phyloP scores from a whole-genome alignment of 2,329 filamentous ascomycete genomes.

The Diaporthe vaccinii region DNA sequence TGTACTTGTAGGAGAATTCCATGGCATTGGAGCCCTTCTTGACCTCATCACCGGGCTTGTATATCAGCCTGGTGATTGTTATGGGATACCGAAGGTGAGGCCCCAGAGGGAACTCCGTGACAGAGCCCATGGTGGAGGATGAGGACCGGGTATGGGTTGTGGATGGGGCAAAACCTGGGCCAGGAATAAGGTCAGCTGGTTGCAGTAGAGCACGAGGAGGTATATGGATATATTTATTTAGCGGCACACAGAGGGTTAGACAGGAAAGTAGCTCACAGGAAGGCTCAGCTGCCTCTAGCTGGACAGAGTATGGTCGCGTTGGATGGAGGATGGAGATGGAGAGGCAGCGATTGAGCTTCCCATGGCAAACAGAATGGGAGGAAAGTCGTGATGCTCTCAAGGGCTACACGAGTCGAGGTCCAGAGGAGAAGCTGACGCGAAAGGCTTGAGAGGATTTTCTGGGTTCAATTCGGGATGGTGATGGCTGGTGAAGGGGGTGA shows the following conservation, averaged over 20 bases:
- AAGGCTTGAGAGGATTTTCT: neutral
- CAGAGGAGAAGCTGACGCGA: neutral
- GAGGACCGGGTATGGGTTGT: neutral
- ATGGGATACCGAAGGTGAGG: slow-evolving; percentile 89
- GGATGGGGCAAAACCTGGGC: slow-evolving; percentile 9
- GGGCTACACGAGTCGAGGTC: neutral
- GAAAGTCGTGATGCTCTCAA: slow-evolving; percentile 1
- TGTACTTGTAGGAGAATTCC: slow-evolving; percentile 88
- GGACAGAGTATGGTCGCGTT: slow-evolving; percentile 23
- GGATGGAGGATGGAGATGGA: slow-evolving; percentile 30
- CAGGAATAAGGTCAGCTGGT: neutral
- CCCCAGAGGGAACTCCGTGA: slow-evolving; percentile 64
- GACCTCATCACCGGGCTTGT: slow-evolving; percentile 80
- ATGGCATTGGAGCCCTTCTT: slow-evolving; percentile 83
- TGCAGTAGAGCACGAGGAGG: neutral
- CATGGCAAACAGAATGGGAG: slow-evolving; percentile 34
- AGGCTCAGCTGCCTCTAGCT: slow-evolving; percentile 1
- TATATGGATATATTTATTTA: neutral
- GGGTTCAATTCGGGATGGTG: slow-evolving; percentile 1
- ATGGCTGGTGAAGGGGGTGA: neutral
- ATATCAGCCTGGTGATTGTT: slow-evolving; percentile 88
- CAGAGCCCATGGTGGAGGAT: slow-evolving; percentile 53
- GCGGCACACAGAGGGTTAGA: neutral
- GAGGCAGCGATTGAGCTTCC: slow-evolving; percentile 38
- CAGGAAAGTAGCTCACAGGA: neutral